These are phyloP conservation scores for Emydomyces testavorans DNA, from an alignment of 2,329 filamentous ascomycete species.

Conservation along the genomic window DNA sequence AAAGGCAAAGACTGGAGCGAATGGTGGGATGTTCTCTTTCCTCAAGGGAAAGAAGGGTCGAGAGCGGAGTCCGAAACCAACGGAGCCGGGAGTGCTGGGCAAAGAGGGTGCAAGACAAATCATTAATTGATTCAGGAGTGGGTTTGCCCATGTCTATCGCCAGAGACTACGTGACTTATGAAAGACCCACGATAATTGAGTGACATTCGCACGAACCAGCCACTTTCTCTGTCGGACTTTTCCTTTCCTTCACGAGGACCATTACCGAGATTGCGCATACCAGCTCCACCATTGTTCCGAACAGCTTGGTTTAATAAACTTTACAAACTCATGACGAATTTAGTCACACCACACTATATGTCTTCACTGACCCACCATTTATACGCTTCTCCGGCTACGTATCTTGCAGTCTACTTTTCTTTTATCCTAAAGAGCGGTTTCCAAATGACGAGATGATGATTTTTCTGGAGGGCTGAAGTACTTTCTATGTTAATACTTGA, in stretches of 20 bases:
- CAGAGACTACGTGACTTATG: too few relatives aligned
- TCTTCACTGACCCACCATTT: too few relatives aligned
- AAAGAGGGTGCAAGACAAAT: slow-evolving; percentile 86
- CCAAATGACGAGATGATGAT: slow-evolving; percentile 2
- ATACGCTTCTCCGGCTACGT: too few relatives aligned
- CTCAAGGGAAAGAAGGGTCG: slow-evolving; percentile 79
- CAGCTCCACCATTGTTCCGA: too few relatives aligned
- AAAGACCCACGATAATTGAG: too few relatives aligned
- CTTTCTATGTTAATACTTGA: slow-evolving; percentile 4
- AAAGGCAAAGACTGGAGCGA: slow-evolving; percentile 43
- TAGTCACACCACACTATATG: too few relatives aligned
- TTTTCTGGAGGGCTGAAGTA: neutral
- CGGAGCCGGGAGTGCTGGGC: slow-evolving; percentile 82
- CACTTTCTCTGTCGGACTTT: too few relatives aligned
- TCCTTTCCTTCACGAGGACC: too few relatives aligned
- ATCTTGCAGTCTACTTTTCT: neutral
- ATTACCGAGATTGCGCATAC: too few relatives aligned
- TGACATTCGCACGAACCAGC: too few relatives aligned
- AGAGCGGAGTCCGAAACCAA: slow-evolving; percentile 85
- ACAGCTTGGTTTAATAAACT: too few relatives aligned
- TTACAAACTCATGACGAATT: too few relatives aligned
- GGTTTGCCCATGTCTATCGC: neutral
- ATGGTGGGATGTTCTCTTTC: slow-evolving; percentile 77
- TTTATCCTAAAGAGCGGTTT: neutral
- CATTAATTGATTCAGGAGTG: slow-evolving; percentile 40